A percentile compares a stretch with the other conserved stretches of the same genome.
Evolutionary conservation across 148 eudicot species (phyloP).

Genomic region (Fagopyrum homotropicum): DNA sequence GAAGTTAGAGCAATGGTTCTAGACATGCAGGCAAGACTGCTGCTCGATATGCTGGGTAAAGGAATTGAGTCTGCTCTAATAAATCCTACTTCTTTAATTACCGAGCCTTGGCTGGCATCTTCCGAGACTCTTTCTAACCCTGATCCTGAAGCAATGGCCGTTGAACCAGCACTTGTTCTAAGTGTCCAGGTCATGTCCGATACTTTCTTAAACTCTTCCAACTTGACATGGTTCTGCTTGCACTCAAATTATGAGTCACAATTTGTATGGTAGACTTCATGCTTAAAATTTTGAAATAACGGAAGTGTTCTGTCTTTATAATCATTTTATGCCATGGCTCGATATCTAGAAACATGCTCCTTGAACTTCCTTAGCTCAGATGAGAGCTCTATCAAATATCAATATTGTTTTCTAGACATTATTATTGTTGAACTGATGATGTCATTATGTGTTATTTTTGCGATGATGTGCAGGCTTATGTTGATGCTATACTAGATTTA

Average conservation of each 20-base stretch:
- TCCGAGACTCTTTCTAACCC: conserved; percentile 59
- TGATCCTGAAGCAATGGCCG: conserved; percentile 91
- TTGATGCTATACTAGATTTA: conserved; percentile 93
- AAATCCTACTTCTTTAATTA: conserved; percentile 78
- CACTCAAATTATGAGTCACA: not conserved
- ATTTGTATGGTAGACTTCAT: not conserved
- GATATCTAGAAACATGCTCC: not conserved
- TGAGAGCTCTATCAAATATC: not conserved
- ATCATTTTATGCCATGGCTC: not conserved
- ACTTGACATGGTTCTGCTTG: not conserved
- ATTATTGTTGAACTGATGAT: not conserved
- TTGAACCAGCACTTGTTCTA: conserved; percentile 68
- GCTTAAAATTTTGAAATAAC: not conserved
- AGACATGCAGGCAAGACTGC: conserved; percentile 97
- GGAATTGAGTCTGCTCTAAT: conserved; percentile 92
- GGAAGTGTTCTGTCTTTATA: not conserved
- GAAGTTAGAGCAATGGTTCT: conserved; percentile 99
- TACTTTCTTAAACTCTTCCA: conserved; percentile 3
- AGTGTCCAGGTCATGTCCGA: conserved; percentile 67
- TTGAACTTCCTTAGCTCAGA: not conserved
- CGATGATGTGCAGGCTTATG: conserved; percentile 64
- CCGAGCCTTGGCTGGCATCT: conserved; percentile 94
- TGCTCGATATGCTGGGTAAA: conserved; percentile 95
- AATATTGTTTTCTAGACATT: not conserved
- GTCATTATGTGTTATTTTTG: not conserved